A percentile compares a stretch with the other conserved stretches of the same genome.
These are phyloP conservation scores for Phytophthora meadii DNA, from an alignment of 352 stramenopile species.

Conservation along the genomic window DNA sequence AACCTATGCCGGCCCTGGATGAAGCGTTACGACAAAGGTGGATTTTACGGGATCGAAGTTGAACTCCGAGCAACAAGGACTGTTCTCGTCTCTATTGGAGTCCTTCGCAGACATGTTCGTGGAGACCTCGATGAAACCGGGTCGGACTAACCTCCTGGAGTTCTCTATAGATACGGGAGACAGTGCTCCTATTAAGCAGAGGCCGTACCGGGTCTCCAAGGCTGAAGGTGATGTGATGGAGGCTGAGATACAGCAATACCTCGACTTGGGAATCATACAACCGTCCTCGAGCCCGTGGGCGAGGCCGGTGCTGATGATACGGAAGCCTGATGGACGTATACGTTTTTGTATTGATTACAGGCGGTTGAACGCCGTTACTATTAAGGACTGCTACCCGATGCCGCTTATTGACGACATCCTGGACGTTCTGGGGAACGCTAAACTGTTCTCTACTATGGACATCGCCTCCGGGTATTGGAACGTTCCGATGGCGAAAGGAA, in stretches of 20 bases:
- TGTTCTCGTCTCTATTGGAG: background rate
- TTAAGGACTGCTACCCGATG: background rate
- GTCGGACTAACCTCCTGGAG: background rate
- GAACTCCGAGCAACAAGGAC: background rate
- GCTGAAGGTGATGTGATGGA: slow-evolving; percentile 11
- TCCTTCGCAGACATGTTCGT: slow-evolving; percentile 3
- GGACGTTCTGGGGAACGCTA: background rate
- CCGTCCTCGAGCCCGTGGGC: background rate
- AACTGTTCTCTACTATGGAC: slow-evolving; percentile 1
- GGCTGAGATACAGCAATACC: background rate
- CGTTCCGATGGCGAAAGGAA: background rate
- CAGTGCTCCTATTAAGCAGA: background rate
- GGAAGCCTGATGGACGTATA: background rate
- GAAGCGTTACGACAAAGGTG: background rate
- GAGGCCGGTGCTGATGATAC: background rate
- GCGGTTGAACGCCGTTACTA: background rate
- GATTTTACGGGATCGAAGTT: slow-evolving; percentile 6
- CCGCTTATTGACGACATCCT: background rate
- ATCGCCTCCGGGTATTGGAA: background rate
- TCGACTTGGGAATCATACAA: background rate
- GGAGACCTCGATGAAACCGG: slow-evolving; percentile 6
- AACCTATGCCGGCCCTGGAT: background rate
- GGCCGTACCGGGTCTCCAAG: background rate
- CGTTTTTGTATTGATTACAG: background rate
- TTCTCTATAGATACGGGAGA: slow-evolving; percentile 6